Evolutionary conservation across 2,329 filamentous ascomycete species (phyloP).

Genomic region (Fusarium nematophilum): DNA sequence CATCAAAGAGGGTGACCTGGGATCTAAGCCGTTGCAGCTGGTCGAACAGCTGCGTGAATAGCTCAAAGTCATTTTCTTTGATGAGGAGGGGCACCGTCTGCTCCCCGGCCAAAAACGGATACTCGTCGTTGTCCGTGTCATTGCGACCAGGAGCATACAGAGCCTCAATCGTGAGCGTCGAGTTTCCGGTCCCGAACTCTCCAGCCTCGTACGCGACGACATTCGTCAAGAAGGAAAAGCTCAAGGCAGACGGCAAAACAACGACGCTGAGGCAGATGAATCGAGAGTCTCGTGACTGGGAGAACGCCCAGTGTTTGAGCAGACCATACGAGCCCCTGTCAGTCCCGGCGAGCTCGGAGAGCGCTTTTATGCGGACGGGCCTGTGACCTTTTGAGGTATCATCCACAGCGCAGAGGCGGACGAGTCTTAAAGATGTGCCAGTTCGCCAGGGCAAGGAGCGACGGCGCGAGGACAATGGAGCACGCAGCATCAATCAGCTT

Average conservation of each 20-base stretch:
- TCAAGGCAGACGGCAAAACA: background rate
- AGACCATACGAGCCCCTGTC: background rate
- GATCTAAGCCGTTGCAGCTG: background rate
- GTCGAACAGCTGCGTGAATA: background rate
- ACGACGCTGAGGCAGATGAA: background rate
- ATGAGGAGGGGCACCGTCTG: background rate
- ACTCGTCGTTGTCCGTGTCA: background rate
- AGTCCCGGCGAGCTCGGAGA: slow-evolving; percentile 3
- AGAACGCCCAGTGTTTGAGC: background rate
- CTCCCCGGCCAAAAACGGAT: too few relatives aligned
- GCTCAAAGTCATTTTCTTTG: background rate
- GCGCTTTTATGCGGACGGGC: background rate
- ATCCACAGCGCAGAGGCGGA: background rate
- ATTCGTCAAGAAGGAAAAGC: slow-evolving; percentile 2
- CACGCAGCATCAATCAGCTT: background rate
- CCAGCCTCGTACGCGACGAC: background rate
- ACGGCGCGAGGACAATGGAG: background rate
- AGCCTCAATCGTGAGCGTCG: background rate
- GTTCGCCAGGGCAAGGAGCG: background rate
- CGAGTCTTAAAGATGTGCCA: background rate
- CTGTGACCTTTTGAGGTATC: background rate
- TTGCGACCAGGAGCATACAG: background rate
- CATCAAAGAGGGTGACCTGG: background rate
- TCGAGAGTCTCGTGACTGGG: background rate
- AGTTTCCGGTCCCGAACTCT: background rate